Conservation (phyloP, 371 early-diverging fungal species). For the Lichtheimia ornata region DNA sequence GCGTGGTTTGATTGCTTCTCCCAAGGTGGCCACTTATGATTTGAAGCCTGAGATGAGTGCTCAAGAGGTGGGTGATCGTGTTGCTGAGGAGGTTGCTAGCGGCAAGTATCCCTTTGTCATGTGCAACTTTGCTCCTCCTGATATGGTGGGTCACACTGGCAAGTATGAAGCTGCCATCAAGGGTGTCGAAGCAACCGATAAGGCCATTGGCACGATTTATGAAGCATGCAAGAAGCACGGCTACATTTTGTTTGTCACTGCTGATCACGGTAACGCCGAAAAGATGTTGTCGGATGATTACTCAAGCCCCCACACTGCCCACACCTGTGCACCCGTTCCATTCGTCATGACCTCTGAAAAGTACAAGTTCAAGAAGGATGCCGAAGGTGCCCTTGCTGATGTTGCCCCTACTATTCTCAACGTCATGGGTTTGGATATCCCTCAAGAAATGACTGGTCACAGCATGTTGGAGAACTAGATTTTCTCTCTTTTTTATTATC, state of each 20-base stretch:
- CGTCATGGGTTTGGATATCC: slow-evolving; percentile 91
- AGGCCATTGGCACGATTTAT: slow-evolving; percentile 92
- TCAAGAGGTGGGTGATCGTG: slow-evolving; percentile 84
- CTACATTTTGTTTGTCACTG: slow-evolving; percentile 95
- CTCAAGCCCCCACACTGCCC: slow-evolving; percentile 92
- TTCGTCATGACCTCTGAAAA: slow-evolving; percentile 82
- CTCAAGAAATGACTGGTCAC: slow-evolving; percentile 96
- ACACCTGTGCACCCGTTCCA: slow-evolving; percentile 94
- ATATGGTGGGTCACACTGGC: slow-evolving; percentile 99
- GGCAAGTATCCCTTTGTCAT: slow-evolving; percentile 94
- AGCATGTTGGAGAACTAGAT: slow-evolving; percentile 37
- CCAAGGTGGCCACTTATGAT: slow-evolving; percentile 98
- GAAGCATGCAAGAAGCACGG: slow-evolving; percentile 89
- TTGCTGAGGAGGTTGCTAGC: slow-evolving; percentile 79
- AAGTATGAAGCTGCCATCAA: slow-evolving; percentile 90
- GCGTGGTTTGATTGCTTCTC: slow-evolving; percentile 89
- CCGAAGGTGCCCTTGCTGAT: slow-evolving; percentile 88
- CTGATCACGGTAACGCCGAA: slow-evolving; percentile 99
- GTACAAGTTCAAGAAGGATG: slow-evolving; percentile 52
- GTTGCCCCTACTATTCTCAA: slow-evolving; percentile 98
- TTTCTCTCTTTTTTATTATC: neutral
- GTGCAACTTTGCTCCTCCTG: slow-evolving; percentile 99
- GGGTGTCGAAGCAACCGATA: slow-evolving; percentile 95
- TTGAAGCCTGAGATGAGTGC: slow-evolving; percentile 96
- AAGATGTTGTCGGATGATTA: slow-evolving; percentile 94